Conservation (phyloP, 1,139 yeast species). For the Taphrina flavorubra region DNA sequence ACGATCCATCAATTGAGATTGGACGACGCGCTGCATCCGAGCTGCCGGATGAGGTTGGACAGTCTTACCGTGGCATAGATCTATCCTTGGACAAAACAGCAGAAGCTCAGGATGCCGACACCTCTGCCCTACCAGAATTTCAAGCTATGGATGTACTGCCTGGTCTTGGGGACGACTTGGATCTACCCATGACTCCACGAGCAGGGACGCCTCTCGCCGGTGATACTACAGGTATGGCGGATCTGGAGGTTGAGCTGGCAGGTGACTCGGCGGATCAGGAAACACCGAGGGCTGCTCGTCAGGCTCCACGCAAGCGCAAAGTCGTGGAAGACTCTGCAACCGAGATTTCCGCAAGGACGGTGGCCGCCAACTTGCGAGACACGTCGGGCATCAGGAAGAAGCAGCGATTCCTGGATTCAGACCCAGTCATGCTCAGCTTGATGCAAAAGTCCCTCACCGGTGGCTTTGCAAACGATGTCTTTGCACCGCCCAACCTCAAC, state of each 20-base stretch:
- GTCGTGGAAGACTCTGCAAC: conserved; percentile 37
- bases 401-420: conserved; percentile 29
- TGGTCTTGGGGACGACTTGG: conserved; percentile 8
- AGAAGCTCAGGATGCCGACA: conserved; percentile 13
- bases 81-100: not conserved
- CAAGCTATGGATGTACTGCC: conserved; percentile 4
- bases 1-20: conserved; percentile 64
- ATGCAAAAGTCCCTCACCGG: conserved; percentile 29
- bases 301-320: conserved; percentile 23
- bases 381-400: conserved; percentile 24
- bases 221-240: not conserved
- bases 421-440: conserved; percentile 29
- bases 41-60: conserved; percentile 40
- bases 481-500: conserved; percentile 28
- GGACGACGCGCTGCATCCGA: conserved; percentile 56
- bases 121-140: conserved; percentile 30
- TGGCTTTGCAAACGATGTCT: conserved; percentile 20
- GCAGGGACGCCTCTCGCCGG: conserved; percentile 28
- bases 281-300: conserved; percentile 21
- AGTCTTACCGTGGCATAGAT: conserved; percentile 10
- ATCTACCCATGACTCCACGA: conserved; percentile 54
- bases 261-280: conserved; percentile 32
- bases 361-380: conserved; percentile 29
- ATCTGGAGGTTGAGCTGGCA: conserved; percentile 35
- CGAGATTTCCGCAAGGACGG: conserved; percentile 24